These are phyloP conservation scores for Kodamaea hsintzibuensis DNA, from an alignment of 805 yeast species.

Conservation along the genomic window DNA sequence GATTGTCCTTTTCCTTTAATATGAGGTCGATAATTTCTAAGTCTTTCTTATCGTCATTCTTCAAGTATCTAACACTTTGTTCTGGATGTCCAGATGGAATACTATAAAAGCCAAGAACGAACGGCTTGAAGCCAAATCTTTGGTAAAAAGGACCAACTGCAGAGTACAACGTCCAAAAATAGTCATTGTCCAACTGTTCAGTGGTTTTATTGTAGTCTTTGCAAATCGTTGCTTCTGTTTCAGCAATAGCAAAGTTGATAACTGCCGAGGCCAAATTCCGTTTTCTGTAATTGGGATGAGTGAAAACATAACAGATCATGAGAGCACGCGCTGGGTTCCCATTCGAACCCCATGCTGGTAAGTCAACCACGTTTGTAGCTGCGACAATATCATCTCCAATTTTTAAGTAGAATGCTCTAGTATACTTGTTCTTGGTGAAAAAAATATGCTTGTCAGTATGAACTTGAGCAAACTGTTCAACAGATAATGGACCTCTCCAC, in stretches of 20 bases:
- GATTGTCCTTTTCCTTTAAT: conserved; percentile 31
- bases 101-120: conserved; percentile 35
- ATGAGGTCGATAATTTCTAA: conserved; percentile 30
- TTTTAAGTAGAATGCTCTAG: conserved; percentile 4
- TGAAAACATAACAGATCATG: conserved; percentile 24
- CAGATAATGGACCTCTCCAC: conserved; percentile 23
- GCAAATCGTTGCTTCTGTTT: conserved; percentile 32
- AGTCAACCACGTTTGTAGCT: conserved; percentile 1
- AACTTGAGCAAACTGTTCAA: conserved; percentile 25
- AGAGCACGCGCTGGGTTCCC: conserved; percentile 4
- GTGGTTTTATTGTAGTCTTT: conserved; percentile 20
- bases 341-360: neutral
- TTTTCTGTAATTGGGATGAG: conserved; percentile 24
- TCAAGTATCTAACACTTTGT: conserved; percentile 22
- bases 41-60: conserved; percentile 25
- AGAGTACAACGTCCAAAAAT: conserved; percentile 59
- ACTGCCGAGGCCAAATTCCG: conserved; percentile 32
- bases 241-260: conserved; percentile 27
- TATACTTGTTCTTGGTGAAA: conserved; percentile 6
- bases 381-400: conserved; percentile 6
- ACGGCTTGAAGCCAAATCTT: conserved; percentile 55
- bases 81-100: conserved; percentile 21
- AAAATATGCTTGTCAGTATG: conserved; percentile 15
- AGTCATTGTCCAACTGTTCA: conserved; percentile 27
- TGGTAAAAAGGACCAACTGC: conserved; percentile 71